Base-by-base conservation (phyloP, 75 land plant species). In the Cryptomeria japonica region DNA sequence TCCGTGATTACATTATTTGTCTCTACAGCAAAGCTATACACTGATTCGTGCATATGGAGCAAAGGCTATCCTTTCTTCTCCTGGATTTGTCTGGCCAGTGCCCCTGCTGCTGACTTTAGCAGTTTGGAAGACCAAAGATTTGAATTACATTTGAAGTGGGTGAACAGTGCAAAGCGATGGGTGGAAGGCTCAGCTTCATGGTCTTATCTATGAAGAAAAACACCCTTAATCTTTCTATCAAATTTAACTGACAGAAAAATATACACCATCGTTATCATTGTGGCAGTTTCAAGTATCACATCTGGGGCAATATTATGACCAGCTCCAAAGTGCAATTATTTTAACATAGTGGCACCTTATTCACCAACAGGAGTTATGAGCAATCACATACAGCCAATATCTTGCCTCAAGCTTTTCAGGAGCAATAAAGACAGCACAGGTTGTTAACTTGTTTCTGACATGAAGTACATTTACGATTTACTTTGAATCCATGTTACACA, bases 21-120 rank as follows among this genome's bases (percentile, higher is more conserved):
- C 15, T 46, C 15, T 11, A 87, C 97, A 98, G 99, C 88, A 87
- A 76, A 92, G 96, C 86, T 89, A 89, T 53, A 91, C 90, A 46
- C 56, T 98, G 8, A 85, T 88, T 80, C 90, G 89, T 80, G 99
- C 97, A 51, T 97, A 95, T 87, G 97, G 96, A 47, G 90, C 91
- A 89, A 93, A 93, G 84, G 92, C 95, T 5, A 39, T 97, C 28
- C 87, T 95, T 49, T 91, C 93, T 85, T 93, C 94, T 47, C 96
- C 99, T 3, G 93, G 86, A 12, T 97, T 95, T 80, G 90, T 94
- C 80, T 92, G 98, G 87, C 42, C 87, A 32, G 89, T 95, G 53
- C 97, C 99, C 28, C 42, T 93, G 3, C 80, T 98, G 79, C 44
- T 98, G 91, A 78, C 87, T 32, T 93, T 88, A 84, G 88, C 92